These are phyloP conservation scores for Chrysoporthe cubensis DNA, from an alignment of 2,329 filamentous ascomycete species.

Conservation along the genomic window DNA sequence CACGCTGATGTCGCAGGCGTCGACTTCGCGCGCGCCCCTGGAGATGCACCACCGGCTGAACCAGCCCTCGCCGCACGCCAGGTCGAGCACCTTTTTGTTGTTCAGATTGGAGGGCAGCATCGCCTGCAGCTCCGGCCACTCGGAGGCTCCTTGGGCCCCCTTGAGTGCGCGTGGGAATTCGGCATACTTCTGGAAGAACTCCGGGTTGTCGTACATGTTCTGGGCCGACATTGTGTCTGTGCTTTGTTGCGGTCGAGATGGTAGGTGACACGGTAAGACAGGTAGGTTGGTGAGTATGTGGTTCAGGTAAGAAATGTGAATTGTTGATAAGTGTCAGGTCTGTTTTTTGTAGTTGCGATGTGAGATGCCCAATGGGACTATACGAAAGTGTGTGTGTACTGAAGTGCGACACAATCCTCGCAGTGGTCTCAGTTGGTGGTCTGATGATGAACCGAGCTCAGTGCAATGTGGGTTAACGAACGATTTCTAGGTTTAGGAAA, in stretches of 20 bases:
- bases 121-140: slow-evolving; percentile 48
- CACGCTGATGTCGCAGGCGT: slow-evolving; percentile 46
- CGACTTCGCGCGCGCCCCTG: slow-evolving; percentile 41
- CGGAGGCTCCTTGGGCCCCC: slow-evolving; percentile 45
- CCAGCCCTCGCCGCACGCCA: slow-evolving; percentile 53
- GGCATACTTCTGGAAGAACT: slow-evolving; percentile 49
- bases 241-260: background rate
- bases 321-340: background rate
- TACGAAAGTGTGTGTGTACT: background rate
- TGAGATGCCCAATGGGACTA: background rate
- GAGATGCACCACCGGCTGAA: slow-evolving; percentile 48
- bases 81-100: slow-evolving; percentile 44
- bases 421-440: background rate
- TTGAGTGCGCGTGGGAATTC: slow-evolving; percentile 45
- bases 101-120: slow-evolving; percentile 42
- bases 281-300: background rate
- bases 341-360: background rate
- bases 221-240: slow-evolving; percentile 32
- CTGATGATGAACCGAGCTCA: slow-evolving; percentile 9
- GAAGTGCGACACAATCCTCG: background rate
- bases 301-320: background rate
- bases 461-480: slow-evolving; percentile 1
- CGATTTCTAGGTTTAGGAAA: background rate
- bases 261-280: slow-evolving; percentile 16
- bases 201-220: slow-evolving; percentile 46